Evolutionary conservation across 805 yeast species (phyloP), one percentile per base, ranked within the genome.

Genomic region (Candida dajiaensis): DNA sequence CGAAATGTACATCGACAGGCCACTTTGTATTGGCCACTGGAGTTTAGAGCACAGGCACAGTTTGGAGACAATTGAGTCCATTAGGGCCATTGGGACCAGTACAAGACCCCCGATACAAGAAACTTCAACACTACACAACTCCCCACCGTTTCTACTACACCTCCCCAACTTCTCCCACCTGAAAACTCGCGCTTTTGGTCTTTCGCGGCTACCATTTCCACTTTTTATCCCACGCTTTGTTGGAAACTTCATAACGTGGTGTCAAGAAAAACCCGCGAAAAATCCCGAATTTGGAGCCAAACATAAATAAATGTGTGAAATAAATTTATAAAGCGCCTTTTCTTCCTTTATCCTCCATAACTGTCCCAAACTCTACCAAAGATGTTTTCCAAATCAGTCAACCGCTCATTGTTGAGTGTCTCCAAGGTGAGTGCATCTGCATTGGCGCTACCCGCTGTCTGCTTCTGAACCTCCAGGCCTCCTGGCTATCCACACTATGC

Each of bases 391-490:
- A 47, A 46, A 46, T 50, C 53, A 18, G 44, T 38, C 44, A 48
- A 47, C 42, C 53, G 52, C 40, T 50, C 57, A 44, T 41, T 49
- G 16, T 43, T 51, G 39, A 53, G 55, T 42, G 53, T 55, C 20
- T 38, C 57, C 4, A 49, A 45, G 48, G 55, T 53, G 28, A 33
- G 56, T 51, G 13, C 4, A 13, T 11, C 3, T n/a, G 4, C 31
- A 4, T 4, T 13, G 31, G n/a, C n/a, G 7, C n/a, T 28, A 28
- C 6, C n/a, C 31, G 31, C 31, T 13, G 31, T 28, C 31, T 28
- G 31, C n/a, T 11, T 28, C 31, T 28, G 31, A 28, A 9, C 12
- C 28, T 10, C 7, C 31, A 6, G 31, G 31, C 13, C 11, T 28
- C 31, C 11, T 28, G 31, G 15, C 31, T 13, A 13, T 13, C 31